Base-by-base conservation (phyloP, 2,329 filamentous ascomycete genomes). In the Xylaria polymorpha region DNA sequence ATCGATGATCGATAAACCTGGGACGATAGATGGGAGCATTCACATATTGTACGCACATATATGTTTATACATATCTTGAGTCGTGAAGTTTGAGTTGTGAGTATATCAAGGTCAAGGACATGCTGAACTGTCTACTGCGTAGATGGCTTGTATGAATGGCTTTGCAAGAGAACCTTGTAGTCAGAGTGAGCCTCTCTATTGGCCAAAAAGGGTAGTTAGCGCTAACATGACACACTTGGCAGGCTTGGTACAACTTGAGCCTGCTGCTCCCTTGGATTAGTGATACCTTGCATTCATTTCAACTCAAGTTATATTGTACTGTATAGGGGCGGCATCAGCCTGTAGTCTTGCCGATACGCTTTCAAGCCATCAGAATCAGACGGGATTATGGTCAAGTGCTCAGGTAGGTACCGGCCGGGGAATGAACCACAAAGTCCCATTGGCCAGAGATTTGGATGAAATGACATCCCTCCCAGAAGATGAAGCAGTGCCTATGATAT, bases 361-460 rank as follows among this genome's bases (percentile, higher is more conserved):
- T 46, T 46, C n/a, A 44, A 20, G 8, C 9, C 12, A 41, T 41
- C 12, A 29, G 25, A 29, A 29, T 29, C 25, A 29, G 25, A 29
- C 25, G 25, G 37, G 12, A 15, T 2, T 41, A 41, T 41, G 37
- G 12, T 15, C 12, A 41, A 14, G 37, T 41, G 12, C 37, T 41
- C 10, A 37, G 35, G 37, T 41, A 41, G 41, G 43, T 20, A 39
- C 44, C 44, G 25, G 25, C 25, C 20, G 44, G 10, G 44, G 20
- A 48, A 48, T 48, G n/a, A 50, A 59, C 41, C 41, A 6, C 25
- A 46, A 60, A 46, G 48, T 50, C 64, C 20, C 12, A 66, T 66
- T 66, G 63, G 60, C 12, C 10, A 15, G 48, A 4, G 15, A n/a
- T 53, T 35, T n/a, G 25, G 25, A 32, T 20, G 44, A 22, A 22